phyloP scores from a whole-genome alignment of 306 rosid genomes.

The Neltuma alba region DNA sequence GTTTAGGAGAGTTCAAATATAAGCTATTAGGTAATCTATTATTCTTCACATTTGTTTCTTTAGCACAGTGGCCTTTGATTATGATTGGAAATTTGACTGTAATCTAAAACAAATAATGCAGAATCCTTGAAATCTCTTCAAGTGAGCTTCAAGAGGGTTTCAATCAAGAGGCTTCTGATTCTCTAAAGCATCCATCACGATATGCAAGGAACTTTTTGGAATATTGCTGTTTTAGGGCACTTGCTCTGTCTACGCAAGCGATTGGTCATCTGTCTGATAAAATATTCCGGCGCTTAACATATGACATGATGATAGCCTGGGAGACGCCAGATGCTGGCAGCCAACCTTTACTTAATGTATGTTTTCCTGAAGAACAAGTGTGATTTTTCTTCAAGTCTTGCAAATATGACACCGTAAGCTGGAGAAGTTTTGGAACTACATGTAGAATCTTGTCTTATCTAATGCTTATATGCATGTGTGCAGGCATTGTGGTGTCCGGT shows the following conservation, averaged over 20 bases:
- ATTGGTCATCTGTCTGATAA: constrained; percentile 78
- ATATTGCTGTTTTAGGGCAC: constrained; percentile 92
- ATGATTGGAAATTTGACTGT: constrained; percentile 39
- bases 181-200: constrained; percentile 67
- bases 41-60: constrained; percentile 24
- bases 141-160: constrained; percentile 85
- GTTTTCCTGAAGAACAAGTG: constrained; percentile 37
- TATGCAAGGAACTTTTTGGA: constrained; percentile 90
- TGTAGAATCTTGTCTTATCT: constrained; percentile 25
- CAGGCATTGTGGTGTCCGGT: constrained; percentile 20
- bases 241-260: constrained; percentile 68
- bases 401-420: neutral
- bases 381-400: constrained; percentile 28
- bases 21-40: constrained; percentile 2
- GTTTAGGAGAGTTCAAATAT: constrained; percentile 27
- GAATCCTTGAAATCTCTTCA: constrained; percentile 73
- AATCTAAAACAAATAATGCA: constrained; percentile 49
- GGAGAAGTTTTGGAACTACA: constrained; percentile 6
- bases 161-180: constrained; percentile 82
- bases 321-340: constrained; percentile 78
- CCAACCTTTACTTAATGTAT: constrained; percentile 70
- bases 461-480: constrained; percentile 23
- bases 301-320: constrained; percentile 98
- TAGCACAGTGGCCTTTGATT: constrained; percentile 20
- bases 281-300: constrained; percentile 78